Evolutionary conservation across 192 early-diverging fungal genomes (phyloP).

Genomic region (Geranomyces variabilis): DNA sequence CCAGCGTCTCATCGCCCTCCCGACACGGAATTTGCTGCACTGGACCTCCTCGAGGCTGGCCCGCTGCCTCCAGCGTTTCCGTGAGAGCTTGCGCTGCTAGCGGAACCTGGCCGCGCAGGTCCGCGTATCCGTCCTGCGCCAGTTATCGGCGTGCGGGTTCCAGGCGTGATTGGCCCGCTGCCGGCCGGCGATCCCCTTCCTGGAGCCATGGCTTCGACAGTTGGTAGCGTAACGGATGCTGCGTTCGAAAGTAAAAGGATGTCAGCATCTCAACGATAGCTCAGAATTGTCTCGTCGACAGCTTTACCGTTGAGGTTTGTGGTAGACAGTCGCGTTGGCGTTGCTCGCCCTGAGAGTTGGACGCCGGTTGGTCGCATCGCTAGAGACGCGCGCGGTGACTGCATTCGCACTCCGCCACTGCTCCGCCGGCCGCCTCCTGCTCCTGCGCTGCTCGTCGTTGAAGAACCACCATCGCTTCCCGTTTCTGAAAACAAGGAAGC

Average conservation of each 20-base stretch:
- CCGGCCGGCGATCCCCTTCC: background rate
- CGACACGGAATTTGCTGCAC: conserved; percentile 1
- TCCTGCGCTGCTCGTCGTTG: background rate
- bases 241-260: background rate
- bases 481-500: conserved; percentile 34
- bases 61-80: conserved; percentile 6
- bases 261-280: background rate
- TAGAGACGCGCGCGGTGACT: background rate
- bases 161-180: background rate
- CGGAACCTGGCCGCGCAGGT: conserved; percentile 38
- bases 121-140: conserved; percentile 40
- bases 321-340: conserved; percentile 34
- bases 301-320: conserved; percentile 41
- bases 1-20: background rate
- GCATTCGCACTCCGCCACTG: background rate
- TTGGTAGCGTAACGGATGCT: conserved; percentile 21
- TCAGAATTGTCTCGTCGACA: background rate
- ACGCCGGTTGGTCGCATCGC: background rate
- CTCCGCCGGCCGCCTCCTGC: conserved; percentile 4
- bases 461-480: conserved; percentile 22
- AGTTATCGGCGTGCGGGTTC: conserved; percentile 39
- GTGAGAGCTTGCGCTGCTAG: conserved; percentile 35
- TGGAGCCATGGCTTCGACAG: background rate
- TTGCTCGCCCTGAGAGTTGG: background rate
- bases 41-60: conserved; percentile 19